Evolutionary conservation across 257 asterid genomes (phyloP).

Genomic region (Capsicum chinense): DNA sequence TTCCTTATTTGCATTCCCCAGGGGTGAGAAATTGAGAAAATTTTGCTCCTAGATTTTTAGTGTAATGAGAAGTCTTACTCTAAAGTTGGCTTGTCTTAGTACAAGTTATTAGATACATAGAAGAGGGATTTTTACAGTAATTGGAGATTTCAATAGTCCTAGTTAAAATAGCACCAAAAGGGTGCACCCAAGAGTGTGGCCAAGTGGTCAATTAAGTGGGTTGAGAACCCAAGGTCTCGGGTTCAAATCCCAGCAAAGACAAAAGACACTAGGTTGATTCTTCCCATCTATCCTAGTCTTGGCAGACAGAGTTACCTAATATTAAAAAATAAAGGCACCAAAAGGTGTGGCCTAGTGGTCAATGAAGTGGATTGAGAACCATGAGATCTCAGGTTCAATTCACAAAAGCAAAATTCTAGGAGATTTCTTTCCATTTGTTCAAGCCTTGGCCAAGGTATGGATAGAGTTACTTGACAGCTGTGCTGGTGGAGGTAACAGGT

Average conservation of each 20-base stretch:
- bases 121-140: neutral
- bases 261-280: neutral
- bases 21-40: neutral
- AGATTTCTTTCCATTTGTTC: no score
- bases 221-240: neutral
- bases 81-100: neutral
- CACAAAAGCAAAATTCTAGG: no score
- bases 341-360: no score
- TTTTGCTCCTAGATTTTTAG: neutral
- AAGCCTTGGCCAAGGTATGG: no score
- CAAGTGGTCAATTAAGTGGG: neutral
- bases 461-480: no score
- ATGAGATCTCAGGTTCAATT: no score
- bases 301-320: neutral
- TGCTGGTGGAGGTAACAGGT: neutral
- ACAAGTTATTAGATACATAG: constrained; percentile 7
- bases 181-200: neutral
- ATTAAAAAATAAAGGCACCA: no score
- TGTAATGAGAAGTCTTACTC: neutral
- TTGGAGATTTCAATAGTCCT: neutral
- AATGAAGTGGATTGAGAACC: no score
- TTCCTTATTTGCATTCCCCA: neutral
- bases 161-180: neutral
- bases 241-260: neutral
- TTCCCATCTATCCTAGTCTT: neutral